Evolutionary conservation across 495 filamentous ascomycete species (phyloP).

Genomic region (Melanomma pulvis-pyrius): DNA sequence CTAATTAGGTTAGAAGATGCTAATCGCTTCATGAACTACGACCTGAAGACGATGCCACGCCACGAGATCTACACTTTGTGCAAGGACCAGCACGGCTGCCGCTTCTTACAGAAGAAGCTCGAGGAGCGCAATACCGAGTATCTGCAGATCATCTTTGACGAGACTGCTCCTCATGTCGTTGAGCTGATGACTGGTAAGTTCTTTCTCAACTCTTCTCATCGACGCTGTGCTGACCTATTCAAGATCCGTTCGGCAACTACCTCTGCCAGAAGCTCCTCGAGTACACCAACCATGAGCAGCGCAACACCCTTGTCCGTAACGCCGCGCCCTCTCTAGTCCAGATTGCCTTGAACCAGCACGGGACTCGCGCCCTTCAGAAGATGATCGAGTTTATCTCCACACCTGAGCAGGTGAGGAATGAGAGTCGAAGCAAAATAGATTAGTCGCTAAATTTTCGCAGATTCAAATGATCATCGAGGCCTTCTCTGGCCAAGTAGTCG

Average conservation of each 20-base stretch:
- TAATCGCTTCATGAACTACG: slow-evolving; percentile 73
- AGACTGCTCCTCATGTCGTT: slow-evolving; percentile 87
- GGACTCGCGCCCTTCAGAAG: slow-evolving; percentile 93
- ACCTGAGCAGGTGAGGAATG: slow-evolving; percentile 56
- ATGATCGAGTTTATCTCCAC: slow-evolving; percentile 97
- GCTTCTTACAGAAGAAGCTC: slow-evolving; percentile 94
- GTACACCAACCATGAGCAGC: slow-evolving; percentile 89
- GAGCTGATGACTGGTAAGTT: slow-evolving; percentile 87
- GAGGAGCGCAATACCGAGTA: slow-evolving; percentile 83
- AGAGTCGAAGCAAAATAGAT: background rate
- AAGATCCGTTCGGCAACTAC: slow-evolving; percentile 97
- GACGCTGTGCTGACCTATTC: slow-evolving; percentile 1
- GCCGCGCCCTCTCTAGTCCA: slow-evolving; percentile 80
- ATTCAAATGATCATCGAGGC: slow-evolving; percentile 81
- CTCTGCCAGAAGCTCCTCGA: slow-evolving; percentile 96
- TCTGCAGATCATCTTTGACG: slow-evolving; percentile 87
- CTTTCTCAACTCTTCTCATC: background rate
- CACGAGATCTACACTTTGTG: slow-evolving; percentile 85
- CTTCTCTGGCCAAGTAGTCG: slow-evolving; percentile 76
- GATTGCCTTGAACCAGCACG: slow-evolving; percentile 95
- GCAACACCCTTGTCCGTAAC: slow-evolving; percentile 87
- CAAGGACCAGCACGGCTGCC: slow-evolving; percentile 96
- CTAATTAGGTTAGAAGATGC: slow-evolving; percentile 41
- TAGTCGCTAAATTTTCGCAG: slow-evolving; percentile 46
- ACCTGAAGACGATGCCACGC: slow-evolving; percentile 69